phyloP scores from a whole-genome alignment of 2,329 filamentous ascomycete genomes.

The Pleomassaria siparia region DNA sequence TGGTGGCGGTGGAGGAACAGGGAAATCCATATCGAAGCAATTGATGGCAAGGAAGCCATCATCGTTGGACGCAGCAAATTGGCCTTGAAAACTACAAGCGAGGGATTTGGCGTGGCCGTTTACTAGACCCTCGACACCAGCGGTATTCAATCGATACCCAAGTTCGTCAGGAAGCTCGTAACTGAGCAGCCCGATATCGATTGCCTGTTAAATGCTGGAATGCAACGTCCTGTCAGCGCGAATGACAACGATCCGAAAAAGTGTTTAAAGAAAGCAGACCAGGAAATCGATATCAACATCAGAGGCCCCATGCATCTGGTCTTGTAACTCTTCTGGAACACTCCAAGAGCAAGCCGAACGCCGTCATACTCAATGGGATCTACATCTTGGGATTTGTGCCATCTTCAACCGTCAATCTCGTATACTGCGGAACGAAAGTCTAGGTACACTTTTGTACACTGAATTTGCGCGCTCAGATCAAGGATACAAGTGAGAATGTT shows the following conservation, averaged over 20 bases:
- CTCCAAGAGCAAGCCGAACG: conserved; percentile 46
- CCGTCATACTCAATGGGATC: conserved; percentile 57
- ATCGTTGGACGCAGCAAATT: conserved; percentile 58
- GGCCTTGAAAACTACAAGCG: conserved; percentile 50
- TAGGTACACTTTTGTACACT: conserved; percentile 61
- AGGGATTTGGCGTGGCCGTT: conserved; percentile 48
- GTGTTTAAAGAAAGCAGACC: conserved; percentile 54
- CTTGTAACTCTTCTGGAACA: conserved; percentile 53
- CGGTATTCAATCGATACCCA: conserved; percentile 46
- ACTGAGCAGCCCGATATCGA: conserved; percentile 57
- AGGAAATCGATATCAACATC: conserved; percentile 62
- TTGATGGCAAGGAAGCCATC: conserved; percentile 54
- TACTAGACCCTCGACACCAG: conserved; percentile 59
- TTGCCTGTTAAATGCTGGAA: conserved; percentile 61
- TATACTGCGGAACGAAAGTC: conserved; percentile 63
- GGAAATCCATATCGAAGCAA: conserved; percentile 51
- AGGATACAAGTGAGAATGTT: conserved; percentile 48
- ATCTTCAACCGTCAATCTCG: conserved; percentile 56
- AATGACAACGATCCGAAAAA: conserved; percentile 38
- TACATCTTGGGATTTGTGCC: conserved; percentile 58
- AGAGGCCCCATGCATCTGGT: conserved; percentile 60
- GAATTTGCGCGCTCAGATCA: conserved; percentile 56
- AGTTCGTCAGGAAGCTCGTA: conserved; percentile 50
- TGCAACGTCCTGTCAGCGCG: conserved; percentile 57
- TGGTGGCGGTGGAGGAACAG: conserved; percentile 54